Base-by-base conservation (phyloP, 2,329 filamentous ascomycete species). In the Fusarium sp. region DNA sequence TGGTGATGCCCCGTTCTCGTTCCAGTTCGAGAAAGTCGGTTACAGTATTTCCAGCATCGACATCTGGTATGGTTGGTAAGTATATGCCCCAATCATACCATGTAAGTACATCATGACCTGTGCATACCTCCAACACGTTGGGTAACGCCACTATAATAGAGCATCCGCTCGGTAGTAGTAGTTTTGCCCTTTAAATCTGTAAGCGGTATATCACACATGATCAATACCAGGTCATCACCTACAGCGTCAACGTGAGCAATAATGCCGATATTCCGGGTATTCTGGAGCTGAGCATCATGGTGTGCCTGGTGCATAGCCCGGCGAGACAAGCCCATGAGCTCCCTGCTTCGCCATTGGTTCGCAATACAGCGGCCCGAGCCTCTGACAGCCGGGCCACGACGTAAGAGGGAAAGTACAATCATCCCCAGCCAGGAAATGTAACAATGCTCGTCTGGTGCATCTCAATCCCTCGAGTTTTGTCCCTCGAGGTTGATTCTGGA, bases 111-210 rank as follows among this genome's bases (percentile, higher is more conserved):
- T 16, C n/a, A 35, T 6, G 62, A 22, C n/a, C n/a, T 9, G 52
- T 65, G 41, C 31, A 82, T 80, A 89, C 89, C 89, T 85, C 97
- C 97, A 80, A 98, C 91, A 82, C 95, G 89, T 75, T 94, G 89
- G 11, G 95, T 97, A 72, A 95, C 92, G 58, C 97, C 96, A 81
- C 95, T 97, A 80, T 98, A 98, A 81, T 95, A 98, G 80, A 99
- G 93, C 96, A 98, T 98, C 68, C 97, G 95, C 90, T 99, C 97
- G 5, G 97, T 98, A 0, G 97, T 99, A 0, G 97, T 98, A 1
- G 97, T 99, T 87, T 99, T 99, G 10, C 97, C 97, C 89, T 91
- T 63, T 6, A 3, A 24, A 11, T 45, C 13, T 39, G 58, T 80
- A 14, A 76, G 62, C 24, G 6, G 6, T 5, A 4, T 5, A 2